Evolutionary conservation across 2,329 filamentous ascomycete genomes (phyloP).

Genomic region (Cladosporium sp.): DNA sequence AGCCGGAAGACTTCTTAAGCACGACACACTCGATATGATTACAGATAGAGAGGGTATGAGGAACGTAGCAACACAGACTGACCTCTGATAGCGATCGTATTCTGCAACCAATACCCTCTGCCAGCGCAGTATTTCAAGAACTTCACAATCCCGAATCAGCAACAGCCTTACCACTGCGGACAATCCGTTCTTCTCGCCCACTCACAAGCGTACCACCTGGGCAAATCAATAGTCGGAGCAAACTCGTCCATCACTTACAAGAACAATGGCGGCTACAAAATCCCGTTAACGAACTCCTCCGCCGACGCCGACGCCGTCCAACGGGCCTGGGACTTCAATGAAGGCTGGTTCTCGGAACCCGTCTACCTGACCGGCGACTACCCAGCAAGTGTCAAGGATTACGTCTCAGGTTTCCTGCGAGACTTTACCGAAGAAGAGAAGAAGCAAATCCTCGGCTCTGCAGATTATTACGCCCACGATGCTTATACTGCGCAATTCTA

Average conservation of each 20-base stretch:
- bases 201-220: slow-evolving; percentile 37
- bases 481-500: slow-evolving; percentile 35
- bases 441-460: slow-evolving; percentile 28
- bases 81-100: slow-evolving; percentile 21
- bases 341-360: slow-evolving; percentile 42
- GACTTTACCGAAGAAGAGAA: slow-evolving; percentile 32
- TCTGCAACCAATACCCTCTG: slow-evolving; percentile 29
- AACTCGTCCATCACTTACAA: slow-evolving; percentile 31
- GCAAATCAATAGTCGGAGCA: slow-evolving; percentile 36
- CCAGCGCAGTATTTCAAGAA: slow-evolving; percentile 36
- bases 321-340: slow-evolving; percentile 35
- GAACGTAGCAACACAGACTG: not conserved
- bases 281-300: slow-evolving; percentile 32
- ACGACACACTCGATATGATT: too few species aligned
- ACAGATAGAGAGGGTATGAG: too few species aligned
- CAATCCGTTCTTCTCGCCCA: slow-evolving; percentile 36
- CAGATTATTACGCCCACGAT: slow-evolving; percentile 36
- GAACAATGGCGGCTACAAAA: slow-evolving; percentile 35
- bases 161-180: slow-evolving; percentile 34
- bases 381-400: slow-evolving; percentile 35
- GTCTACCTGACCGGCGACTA: slow-evolving; percentile 45
- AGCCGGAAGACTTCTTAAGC: too few species aligned
- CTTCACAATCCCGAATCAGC: slow-evolving; percentile 30
- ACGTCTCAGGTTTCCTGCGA: slow-evolving; percentile 31
- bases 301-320: slow-evolving; percentile 33